Base-by-base conservation (phyloP, 2,329 filamentous ascomycete genomes). In the Catunica adiposa region DNA sequence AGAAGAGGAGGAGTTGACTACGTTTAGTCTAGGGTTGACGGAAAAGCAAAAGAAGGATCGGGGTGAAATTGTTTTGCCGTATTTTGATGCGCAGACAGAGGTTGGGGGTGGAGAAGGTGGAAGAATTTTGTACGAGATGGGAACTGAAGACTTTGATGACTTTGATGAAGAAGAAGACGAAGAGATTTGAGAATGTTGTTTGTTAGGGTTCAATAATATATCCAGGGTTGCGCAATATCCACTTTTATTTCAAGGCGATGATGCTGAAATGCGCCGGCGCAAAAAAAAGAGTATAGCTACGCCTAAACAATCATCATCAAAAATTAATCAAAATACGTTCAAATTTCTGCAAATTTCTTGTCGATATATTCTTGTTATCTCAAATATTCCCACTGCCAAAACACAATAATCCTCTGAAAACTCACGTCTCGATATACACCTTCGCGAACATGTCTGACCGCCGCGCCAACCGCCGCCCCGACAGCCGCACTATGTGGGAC, bases 41-140 rank as follows among this genome's bases (percentile, higher is more conserved):
- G 90, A 95, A 58, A 89, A 92, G 71, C 92, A 98, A 71, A 78
- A 85, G 62, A 75, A 77, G 61, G 90, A 94, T 53, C 74, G 92
- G 25, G 90, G 96, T 63, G 86, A 85, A 0, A 86, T 98, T 7
- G 86, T 97, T 42, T 67, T 97, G 67, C 92, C 92, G 15, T 97
- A 98, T 67, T 96, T 94, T 68, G 92, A 98, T 71, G 92, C 92
- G 23, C 92, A 98, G 74, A 86, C 81, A 54, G 84, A 83, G 51
- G 77, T 81, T 53, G 83, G 82, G 1, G 77, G 79, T 0, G 89
- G 89, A 0, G 88, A 94, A 63, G 90, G 92, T 3, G 92, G 92
- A 0, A 77, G 90, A 59, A 98, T 98, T 61, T 66, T 98, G 64
- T 98, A 98, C 66, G 90, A 97, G 62, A 94, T 97, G 86, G 90